Base-by-base conservation (phyloP, 75 land plant genomes). In the Cupressus sempervirens region DNA sequence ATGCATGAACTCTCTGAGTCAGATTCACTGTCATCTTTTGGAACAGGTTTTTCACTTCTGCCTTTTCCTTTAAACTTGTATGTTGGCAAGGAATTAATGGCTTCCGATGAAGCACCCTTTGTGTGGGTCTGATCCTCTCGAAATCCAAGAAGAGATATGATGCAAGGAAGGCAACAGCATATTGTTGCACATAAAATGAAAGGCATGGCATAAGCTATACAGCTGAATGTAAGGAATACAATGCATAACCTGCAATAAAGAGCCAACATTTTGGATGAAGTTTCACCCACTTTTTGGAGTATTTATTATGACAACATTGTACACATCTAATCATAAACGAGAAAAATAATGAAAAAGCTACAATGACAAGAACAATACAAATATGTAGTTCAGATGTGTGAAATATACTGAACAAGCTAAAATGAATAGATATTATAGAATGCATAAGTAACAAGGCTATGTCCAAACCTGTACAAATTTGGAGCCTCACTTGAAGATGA, bases 201-300 rank as follows among this genome's bases (percentile, higher is more conserved):
- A 9, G 99, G 99, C 98, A 97, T 95, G 1, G 99, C 99, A 87
- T 97, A 97, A 12, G 96, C 98, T 76, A 97, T 95, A 72, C 98
- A 97, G 90, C 99, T 94, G 86, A 97, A 93, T 56, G 98, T 89
- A 81, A 97, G 94, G 84, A 95, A 95, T 43, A 93, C 98, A 91
- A 93, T 91, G 77, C 98, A 95, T 87, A 97, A 89, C 91, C 98
- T 97, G 93, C 79, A 58, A 85, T 53, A 56, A 76, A 50, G 36
- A 76, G 79, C 70, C 68, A 23, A 67, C 3, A 58, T 15, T 29
- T 41, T 23, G 4, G 20, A 72, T 32, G 26, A 79, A 79, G 72
- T 10, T 70, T 32, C 2, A 70, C 14, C 30, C 30, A 32, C 30
- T 7, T 29, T 10, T 70, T 30, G 0, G 0, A 58, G 65, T 58